These are phyloP conservation scores for Suhomyces maxii DNA, from an alignment of 1,139 yeast species.

Conservation along the genomic window DNA sequence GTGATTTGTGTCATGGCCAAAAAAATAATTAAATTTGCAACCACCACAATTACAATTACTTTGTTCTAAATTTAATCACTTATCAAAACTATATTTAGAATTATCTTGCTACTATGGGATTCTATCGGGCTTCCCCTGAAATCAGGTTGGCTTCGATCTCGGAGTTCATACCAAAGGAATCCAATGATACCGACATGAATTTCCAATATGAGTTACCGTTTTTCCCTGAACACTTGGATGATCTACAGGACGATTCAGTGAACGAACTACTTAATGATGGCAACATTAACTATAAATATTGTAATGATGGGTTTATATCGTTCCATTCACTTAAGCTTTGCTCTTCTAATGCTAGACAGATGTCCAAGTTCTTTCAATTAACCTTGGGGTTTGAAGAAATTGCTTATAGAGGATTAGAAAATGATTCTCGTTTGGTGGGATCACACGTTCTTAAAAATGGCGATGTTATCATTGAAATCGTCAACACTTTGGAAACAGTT, in stretches of 20 bases:
- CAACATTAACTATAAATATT: conserved; percentile 20
- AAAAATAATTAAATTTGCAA: too few species aligned
- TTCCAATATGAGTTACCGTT: conserved; percentile 22
- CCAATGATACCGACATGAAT: not conserved
- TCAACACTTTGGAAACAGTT: conserved; percentile 27
- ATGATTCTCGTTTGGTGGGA: conserved; percentile 56
- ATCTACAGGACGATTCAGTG: conserved; percentile 16
- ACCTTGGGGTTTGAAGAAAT: conserved; percentile 63
- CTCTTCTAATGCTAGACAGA: conserved; percentile 66
- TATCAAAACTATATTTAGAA: too few species aligned
- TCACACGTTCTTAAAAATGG: conserved; percentile 66
- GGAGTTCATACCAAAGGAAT: too few species aligned
- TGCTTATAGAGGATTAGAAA: conserved; percentile 69
- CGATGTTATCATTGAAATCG: conserved; percentile 51
- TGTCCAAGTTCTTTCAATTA: conserved; percentile 54
- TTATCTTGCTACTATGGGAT: too few species aligned
- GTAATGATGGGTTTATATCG: conserved; percentile 33
- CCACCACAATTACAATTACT: too few species aligned
- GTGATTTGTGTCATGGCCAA: too few species aligned
- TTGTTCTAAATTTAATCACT: too few species aligned
- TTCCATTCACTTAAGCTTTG: conserved; percentile 42
- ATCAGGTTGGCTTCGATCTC: too few species aligned
- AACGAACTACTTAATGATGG: conserved; percentile 28
- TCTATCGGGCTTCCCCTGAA: too few species aligned
- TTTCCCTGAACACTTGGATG: conserved; percentile 20